phyloP scores from a whole-genome alignment of 768 basidiomycete genomes.

The Astraeus odoratus region DNA sequence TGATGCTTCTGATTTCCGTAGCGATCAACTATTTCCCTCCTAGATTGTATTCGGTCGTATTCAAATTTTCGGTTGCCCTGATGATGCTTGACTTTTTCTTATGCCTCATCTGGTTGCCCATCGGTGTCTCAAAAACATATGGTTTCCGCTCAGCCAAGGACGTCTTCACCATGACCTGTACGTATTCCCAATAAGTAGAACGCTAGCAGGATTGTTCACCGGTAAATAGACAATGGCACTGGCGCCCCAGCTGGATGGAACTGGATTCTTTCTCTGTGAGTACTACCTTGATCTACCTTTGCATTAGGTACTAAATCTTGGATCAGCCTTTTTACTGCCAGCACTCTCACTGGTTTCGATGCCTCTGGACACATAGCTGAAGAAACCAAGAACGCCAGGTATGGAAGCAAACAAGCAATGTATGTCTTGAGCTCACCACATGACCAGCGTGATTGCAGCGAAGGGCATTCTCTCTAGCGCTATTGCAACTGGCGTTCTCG shows the following conservation, averaged over 20 bases:
- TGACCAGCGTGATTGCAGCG: slow-evolving; percentile 61
- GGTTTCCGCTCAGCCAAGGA: slow-evolving; percentile 81
- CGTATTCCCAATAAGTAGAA: slow-evolving; percentile 34
- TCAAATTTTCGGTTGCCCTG: slow-evolving; percentile 66
- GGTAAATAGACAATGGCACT: slow-evolving; percentile 71
- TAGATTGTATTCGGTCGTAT: slow-evolving; percentile 62
- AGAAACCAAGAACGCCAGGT: slow-evolving; percentile 80
- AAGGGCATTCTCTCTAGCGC: slow-evolving; percentile 78
- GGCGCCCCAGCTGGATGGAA: slow-evolving; percentile 86
- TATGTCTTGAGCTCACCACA: slow-evolving; percentile 1
- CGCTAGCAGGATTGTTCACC: not conserved
- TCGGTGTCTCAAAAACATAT: slow-evolving; percentile 83
- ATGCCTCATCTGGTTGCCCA: slow-evolving; percentile 87
- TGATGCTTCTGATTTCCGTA: slow-evolving; percentile 60
- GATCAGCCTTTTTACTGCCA: slow-evolving; percentile 76
- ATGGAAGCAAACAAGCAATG: not conserved
- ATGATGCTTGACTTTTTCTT: slow-evolving; percentile 86
- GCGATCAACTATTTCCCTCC: slow-evolving; percentile 85
- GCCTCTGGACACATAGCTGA: slow-evolving; percentile 85
- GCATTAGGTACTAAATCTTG: not conserved
- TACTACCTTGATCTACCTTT: slow-evolving; percentile 3
- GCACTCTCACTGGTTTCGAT: slow-evolving; percentile 87
- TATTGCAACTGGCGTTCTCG: slow-evolving; percentile 71
- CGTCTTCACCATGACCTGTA: slow-evolving; percentile 78
- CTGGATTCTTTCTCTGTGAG: slow-evolving; percentile 82